These are phyloP conservation scores for Kregervanrija delftensis DNA, from an alignment of 805 yeast species.

Conservation along the genomic window DNA sequence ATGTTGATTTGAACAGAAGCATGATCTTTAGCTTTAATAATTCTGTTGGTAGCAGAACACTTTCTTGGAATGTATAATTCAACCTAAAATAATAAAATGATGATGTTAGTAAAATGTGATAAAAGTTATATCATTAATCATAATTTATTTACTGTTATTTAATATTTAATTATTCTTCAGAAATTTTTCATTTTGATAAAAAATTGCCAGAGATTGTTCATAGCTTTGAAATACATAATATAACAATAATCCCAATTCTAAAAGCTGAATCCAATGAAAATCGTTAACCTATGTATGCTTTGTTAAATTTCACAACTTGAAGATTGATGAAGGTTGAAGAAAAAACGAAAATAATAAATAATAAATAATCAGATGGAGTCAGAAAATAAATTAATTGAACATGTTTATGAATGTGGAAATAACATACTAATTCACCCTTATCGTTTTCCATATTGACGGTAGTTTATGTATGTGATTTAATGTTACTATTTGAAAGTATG, in stretches of 20 bases:
- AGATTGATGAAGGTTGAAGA: neutral
- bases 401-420: neutral
- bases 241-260: too few relatives aligned
- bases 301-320: too few relatives aligned
- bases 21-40: conserved; percentile 99
- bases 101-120: conserved; percentile 10
- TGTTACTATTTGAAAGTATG: too few relatives aligned
- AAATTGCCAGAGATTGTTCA: too few relatives aligned
- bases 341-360: neutral
- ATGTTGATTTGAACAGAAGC: conserved; percentile 98
- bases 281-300: too few relatives aligned
- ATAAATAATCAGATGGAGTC: neutral
- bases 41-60: conserved; percentile 99
- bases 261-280: neutral
- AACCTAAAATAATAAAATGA: conserved; percentile 51
- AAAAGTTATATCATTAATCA: neutral
- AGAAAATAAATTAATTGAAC: neutral
- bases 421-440: conserved; percentile 97
- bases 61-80: conserved; percentile 99
- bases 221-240: too few relatives aligned
- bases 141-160: too few relatives aligned
- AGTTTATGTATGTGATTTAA: neutral
- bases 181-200: too few relatives aligned
- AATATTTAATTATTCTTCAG: too few relatives aligned
- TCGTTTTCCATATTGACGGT: conserved; percentile 94